phyloP scores from a whole-genome alignment of 352 stramenopile genomes.

The Albugo candida region DNA sequence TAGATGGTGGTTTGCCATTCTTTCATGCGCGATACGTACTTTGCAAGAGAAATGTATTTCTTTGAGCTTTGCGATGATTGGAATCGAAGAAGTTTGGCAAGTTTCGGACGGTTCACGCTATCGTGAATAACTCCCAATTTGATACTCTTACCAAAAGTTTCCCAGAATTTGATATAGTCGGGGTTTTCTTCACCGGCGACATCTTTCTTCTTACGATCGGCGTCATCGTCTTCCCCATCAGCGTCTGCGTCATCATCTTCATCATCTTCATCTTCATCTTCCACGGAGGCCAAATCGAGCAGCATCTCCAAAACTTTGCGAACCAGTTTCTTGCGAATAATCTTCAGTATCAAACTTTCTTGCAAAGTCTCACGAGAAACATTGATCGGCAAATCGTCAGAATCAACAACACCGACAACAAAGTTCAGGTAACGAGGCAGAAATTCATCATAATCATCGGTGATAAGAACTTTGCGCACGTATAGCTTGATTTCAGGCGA shows the following conservation, averaged over 20 bases:
- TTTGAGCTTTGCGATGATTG: slow-evolving; percentile 85
- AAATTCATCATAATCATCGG: slow-evolving; percentile 95
- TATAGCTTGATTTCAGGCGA: slow-evolving; percentile 93
- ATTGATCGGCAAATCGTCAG: slow-evolving; percentile 98
- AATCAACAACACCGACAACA: slow-evolving; percentile 97
- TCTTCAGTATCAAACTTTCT: slow-evolving; percentile 97
- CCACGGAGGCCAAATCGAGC: slow-evolving; percentile 68
- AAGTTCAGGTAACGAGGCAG: slow-evolving; percentile 98
- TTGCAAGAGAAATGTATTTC: slow-evolving; percentile 87
- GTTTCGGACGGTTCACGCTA: slow-evolving; percentile 82
- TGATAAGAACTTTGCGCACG: slow-evolving; percentile 98
- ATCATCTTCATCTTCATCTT: slow-evolving; percentile 7
- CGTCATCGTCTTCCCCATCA: no score
- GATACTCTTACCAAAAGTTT: slow-evolving; percentile 94
- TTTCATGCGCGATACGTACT: slow-evolving; percentile 96
- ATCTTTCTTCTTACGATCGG: no score
- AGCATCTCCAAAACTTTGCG: slow-evolving; percentile 98
- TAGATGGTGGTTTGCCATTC: slow-evolving; percentile 99
- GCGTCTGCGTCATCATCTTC: no score
- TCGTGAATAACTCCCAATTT: slow-evolving; percentile 99
- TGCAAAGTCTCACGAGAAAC: slow-evolving; percentile 98
- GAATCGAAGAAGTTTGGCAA: slow-evolving; percentile 95
- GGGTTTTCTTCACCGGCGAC: slow-evolving; percentile 27
- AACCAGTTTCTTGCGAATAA: slow-evolving; percentile 99
- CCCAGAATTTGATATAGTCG: slow-evolving; percentile 96